A percentile compares a stretch with the other conserved stretches of the same genome.
Evolutionary conservation across 1,284 basidiomycete species (phyloP).

Genomic region (Termitomyces sp.): DNA sequence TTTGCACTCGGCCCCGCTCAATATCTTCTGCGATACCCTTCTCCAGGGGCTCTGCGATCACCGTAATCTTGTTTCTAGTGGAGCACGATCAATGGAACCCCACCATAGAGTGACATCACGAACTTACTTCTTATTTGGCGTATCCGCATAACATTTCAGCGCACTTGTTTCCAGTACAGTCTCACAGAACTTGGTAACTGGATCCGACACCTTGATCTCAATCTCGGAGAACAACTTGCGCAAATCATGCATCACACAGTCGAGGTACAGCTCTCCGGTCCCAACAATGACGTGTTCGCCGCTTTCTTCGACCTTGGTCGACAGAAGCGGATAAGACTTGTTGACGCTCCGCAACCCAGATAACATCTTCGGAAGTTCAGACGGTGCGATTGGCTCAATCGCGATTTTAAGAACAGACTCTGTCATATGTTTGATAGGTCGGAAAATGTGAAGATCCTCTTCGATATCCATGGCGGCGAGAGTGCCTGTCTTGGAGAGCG

Average conservation of each 20-base stretch:
- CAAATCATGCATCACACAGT: slow-evolving; percentile 96
- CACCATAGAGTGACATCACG: slow-evolving; percentile 9
- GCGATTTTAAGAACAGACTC: slow-evolving; percentile 98
- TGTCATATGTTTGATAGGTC: slow-evolving; percentile 93
- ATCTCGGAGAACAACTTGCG: slow-evolving; percentile 93
- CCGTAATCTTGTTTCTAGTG: slow-evolving; percentile 89
- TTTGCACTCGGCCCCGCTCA: slow-evolving; percentile 85
- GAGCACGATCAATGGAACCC: slow-evolving; percentile 4
- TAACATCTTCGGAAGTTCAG: slow-evolving; percentile 98
- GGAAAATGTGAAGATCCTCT: slow-evolving; percentile 90
- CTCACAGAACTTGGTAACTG: slow-evolving; percentile 97
- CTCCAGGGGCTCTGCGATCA: slow-evolving; percentile 96
- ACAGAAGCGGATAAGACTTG: slow-evolving; percentile 92
- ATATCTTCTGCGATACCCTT: slow-evolving; percentile 92
- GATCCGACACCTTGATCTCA: slow-evolving; percentile 99
- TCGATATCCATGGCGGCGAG: slow-evolving; percentile 70
- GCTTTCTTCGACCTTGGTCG: slow-evolving; percentile 97
- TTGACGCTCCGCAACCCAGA: slow-evolving; percentile 95
- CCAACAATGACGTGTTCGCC: slow-evolving; percentile 97
- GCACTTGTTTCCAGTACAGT: slow-evolving; percentile 98
- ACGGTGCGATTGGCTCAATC: slow-evolving; percentile 96
- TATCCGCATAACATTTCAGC: slow-evolving; percentile 97
- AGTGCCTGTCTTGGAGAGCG: slow-evolving; percentile 94
- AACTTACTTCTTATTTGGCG: slow-evolving; percentile 94
- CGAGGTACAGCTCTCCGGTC: slow-evolving; percentile 95